Conservation (phyloP, 345 rosid species). For the Eucalyptus camaldulensis region DNA sequence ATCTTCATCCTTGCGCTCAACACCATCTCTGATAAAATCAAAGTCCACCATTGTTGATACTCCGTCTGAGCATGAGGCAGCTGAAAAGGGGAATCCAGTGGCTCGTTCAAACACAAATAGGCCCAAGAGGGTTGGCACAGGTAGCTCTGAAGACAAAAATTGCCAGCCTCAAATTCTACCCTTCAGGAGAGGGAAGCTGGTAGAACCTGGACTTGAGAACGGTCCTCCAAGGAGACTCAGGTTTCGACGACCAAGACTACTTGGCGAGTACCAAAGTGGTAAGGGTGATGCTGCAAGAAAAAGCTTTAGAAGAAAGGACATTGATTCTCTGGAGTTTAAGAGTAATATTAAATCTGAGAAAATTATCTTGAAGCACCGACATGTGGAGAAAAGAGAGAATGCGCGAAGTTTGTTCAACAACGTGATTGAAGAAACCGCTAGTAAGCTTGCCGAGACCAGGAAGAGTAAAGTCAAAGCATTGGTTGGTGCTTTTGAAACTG, state of each 20-base stretch:
- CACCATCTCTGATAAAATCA: not conserved
- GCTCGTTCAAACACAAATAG: not conserved
- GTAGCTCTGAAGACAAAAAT: slow-evolving; percentile 4
- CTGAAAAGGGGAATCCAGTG: not conserved
- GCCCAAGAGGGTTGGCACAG: slow-evolving; percentile 10
- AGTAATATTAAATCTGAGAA: slow-evolving; percentile 6
- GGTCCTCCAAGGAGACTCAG: slow-evolving; percentile 35
- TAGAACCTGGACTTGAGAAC: slow-evolving; percentile 27
- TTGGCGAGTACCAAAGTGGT: slow-evolving; percentile 11
- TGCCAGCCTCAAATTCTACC: slow-evolving; percentile 2
- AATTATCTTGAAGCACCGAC: slow-evolving; percentile 36
- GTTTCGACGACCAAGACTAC: slow-evolving; percentile 27
- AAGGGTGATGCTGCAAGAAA: slow-evolving; percentile 6
- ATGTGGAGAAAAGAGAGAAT: slow-evolving; percentile 29
- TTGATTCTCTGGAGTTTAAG: not conserved
- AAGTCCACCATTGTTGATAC: not conserved
- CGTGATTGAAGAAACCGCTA: slow-evolving; percentile 76
- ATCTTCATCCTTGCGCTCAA: not conserved
- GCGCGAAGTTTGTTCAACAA: slow-evolving; percentile 36
- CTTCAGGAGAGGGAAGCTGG: slow-evolving; percentile 47
- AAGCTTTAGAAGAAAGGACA: slow-evolving; percentile 5
- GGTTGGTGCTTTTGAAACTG: slow-evolving; percentile 83
- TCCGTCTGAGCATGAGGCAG: not conserved
- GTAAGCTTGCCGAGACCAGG: slow-evolving; percentile 43
- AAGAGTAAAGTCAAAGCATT: slow-evolving; percentile 79